Base-by-base conservation (phyloP, 495 filamentous ascomycete genomes). In the Pseudoneurospora amorphoporcata region DNA sequence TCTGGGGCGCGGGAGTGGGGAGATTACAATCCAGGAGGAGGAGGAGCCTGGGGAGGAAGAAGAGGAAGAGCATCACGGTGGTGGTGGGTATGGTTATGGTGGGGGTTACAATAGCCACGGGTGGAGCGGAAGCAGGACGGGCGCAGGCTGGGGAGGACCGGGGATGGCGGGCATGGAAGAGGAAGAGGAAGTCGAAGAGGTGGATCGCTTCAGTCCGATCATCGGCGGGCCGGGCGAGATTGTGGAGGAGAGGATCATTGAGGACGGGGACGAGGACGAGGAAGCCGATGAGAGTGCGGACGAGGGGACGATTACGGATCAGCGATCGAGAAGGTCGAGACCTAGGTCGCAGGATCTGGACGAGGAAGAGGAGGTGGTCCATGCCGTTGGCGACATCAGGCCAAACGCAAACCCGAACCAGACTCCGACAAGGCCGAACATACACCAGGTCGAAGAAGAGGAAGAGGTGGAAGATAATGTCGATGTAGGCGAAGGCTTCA, bases 11-110 rank as follows among this genome's bases (percentile, higher is more conserved):
- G 79, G 88, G 73, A 83, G 90, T 79, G 87, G 92, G 75, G 86
- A 90, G 75, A 83, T 90, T 75, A 91, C 95, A 42, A 96, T 96
- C 71, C 91, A 94, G 75, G 94, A 97, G 76, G 94, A 92, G 78
- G 93, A 96, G 40, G 88, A 92, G 73, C 92, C 93, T 70, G 90
- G 87, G 8, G 76, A 78, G 38, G 83, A 77, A 53, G 77, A 79
- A 1, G 79, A 75, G 39, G 75, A 74, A 41, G 76, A 75, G 75
- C 72, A 38, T 6, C 43, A 37, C 35, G 61, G 12, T 7, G 42
- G 35, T 0, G 37, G 32, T 43, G 32, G 39, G 35, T 39, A 58
- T 14, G 32, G 68, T 8, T 23, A 23, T 23, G 70, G 58, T 39
- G 29, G 32, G 35, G 71, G 47, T 29, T 39, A 6, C 16, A 72